Conservation (phyloP, 164 flowering plant species). For the Vitis labrusca region DNA sequence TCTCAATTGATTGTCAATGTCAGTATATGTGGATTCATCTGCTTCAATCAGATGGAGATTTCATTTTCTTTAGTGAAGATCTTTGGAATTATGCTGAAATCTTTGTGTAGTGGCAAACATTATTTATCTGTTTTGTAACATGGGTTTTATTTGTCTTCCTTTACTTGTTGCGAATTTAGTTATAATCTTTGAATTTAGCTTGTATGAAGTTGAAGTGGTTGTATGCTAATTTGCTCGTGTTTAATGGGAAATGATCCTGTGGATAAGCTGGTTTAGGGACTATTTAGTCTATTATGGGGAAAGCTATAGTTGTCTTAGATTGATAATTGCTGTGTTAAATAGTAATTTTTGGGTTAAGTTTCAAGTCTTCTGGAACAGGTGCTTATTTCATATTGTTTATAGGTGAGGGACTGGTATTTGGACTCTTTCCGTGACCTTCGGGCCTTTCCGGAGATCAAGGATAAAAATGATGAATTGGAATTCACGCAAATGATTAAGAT, state of each 20-base stretch:
- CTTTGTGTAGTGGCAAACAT: too few relatives aligned
- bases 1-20: background rate
- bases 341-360: background rate
- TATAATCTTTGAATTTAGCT: background rate
- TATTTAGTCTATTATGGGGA: background rate
- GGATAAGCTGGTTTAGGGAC: background rate
- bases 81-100: too few relatives aligned
- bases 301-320: background rate
- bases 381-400: slow-evolving; percentile 6
- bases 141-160: too few relatives aligned
- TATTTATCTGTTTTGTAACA: too few relatives aligned
- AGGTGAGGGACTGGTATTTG: slow-evolving; percentile 98
- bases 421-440: slow-evolving; percentile 91
- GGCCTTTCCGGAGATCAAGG: slow-evolving; percentile 71
- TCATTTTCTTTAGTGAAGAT: too few relatives aligned
- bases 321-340: background rate
- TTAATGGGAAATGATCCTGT: background rate
- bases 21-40: too few relatives aligned
- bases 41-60: too few relatives aligned
- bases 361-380: background rate
- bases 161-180: background rate
- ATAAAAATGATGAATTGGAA: slow-evolving; percentile 63
- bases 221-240: background rate
- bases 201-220: too few relatives aligned
- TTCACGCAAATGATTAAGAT: slow-evolving; percentile 93